Evolutionary conservation across 129 eudicot genomes (phyloP), one percentile per base, ranked within the genome.

Genomic region (Scalesia atractyloides): DNA sequence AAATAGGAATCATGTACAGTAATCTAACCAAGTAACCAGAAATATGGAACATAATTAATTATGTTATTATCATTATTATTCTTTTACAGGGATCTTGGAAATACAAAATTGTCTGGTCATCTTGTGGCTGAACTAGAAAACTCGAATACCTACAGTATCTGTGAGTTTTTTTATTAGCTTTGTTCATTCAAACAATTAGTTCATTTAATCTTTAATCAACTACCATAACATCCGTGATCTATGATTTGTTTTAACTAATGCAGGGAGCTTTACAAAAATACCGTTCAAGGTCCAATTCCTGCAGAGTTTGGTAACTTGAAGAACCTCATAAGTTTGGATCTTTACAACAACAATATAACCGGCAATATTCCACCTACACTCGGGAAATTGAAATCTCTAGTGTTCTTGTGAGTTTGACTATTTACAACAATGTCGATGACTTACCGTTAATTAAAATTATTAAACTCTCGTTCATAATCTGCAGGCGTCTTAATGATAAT

Each of bases 181-280:
- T 63, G 8, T 36, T 12, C 36, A 26, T 50, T 50, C 37, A 20
- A 11, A 69, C 19, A 14, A 6, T 49, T 49, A 16, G 24, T 69
- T 44, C 5, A 17, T 54, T 7, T 33, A 3, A 51, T 72, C 66
- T 6, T 73, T 30, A 10, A 52, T n/a, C 7, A 36, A 71, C 70
- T 20, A 7, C 44, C 17, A 10, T 76, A 74, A 50, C 64, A n/a
- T 18, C 24, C 62, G 39, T 10, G 24, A 63, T 3, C 24, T 56
- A 26, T 37, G 16, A 61, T 50, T 6, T 57, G 36, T 44, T 47
- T 13, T 60, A 41, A 54, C 18, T 72, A 59, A 71, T 79, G 72
- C 86, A 93, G 98, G 52, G 98, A 93, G 75, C 97, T 93, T 39
- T 93, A 93, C 92, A 90, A 88, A 76, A 93, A 93, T 74, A 85